These are phyloP conservation scores for Naganishia friedmannii DNA, from an alignment of 768 basidiomycete species.

Conservation along the genomic window DNA sequence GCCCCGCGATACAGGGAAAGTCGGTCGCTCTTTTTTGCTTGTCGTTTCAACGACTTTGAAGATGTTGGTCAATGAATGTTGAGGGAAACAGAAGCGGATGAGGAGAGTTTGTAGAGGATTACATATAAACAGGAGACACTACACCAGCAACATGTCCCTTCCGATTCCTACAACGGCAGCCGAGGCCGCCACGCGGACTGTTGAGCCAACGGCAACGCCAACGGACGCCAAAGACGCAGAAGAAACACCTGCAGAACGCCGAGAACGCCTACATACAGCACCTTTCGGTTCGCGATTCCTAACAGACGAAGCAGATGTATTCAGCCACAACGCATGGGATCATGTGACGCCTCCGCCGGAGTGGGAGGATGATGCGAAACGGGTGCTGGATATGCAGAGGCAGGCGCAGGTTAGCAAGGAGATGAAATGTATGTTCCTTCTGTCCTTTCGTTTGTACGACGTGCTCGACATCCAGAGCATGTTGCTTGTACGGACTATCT, in stretches of 20 bases:
- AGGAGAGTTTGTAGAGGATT: background rate
- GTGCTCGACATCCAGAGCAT: no score
- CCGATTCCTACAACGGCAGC: background rate
- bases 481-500: no score
- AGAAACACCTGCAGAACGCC: conserved; percentile 9
- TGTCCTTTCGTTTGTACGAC: no score
- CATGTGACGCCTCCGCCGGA: conserved; percentile 70
- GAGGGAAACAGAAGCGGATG: background rate
- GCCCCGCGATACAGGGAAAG: background rate
- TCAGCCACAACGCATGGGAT: conserved; percentile 59
- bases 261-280: conserved; percentile 22
- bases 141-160: background rate
- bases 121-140: background rate
- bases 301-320: conserved; percentile 44
- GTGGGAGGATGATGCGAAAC: conserved; percentile 27
- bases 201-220: background rate
- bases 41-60: background rate
- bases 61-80: background rate
- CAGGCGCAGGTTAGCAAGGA: conserved; percentile 24
- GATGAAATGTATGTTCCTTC: conserved; percentile 27
- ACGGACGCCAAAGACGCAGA: no score
- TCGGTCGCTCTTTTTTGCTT: conserved; percentile 21
- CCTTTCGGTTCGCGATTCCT: conserved; percentile 47
- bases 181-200: background rate
- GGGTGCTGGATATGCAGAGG: conserved; percentile 27